A percentile compares a stretch with the other conserved stretches of the same genome.
phyloP scores from a whole-genome alignment of 441 rosid species.

The Gossypium gossypioides region DNA sequence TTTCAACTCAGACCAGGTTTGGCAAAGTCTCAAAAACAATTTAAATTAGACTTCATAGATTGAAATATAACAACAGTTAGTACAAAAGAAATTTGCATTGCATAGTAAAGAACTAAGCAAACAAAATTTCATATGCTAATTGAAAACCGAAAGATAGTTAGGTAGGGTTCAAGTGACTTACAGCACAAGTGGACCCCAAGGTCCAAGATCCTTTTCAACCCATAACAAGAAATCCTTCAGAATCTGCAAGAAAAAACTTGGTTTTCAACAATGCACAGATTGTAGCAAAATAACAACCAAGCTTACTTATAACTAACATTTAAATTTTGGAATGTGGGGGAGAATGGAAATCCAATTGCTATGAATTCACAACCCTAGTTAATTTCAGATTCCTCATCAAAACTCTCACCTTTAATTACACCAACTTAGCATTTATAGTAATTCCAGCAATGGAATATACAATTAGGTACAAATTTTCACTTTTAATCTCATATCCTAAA shows the following conservation, averaged over 20 bases:
- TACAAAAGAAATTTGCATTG: neutral
- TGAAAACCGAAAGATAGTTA: neutral
- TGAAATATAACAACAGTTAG: neutral
- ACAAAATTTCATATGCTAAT: neutral
- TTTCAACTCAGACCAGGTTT: constrained; percentile 3
- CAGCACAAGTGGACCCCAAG: constrained; percentile 94
- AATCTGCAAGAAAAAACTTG: constrained; percentile 38
- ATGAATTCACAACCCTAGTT: neutral
- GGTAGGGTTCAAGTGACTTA: constrained; percentile 32
- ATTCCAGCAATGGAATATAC: neutral
- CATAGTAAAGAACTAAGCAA: neutral
- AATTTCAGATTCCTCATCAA: neutral
- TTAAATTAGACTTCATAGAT: neutral
- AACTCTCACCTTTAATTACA: neutral
- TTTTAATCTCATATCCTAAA: neutral
- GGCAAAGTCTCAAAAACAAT: neutral
- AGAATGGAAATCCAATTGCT: neutral
- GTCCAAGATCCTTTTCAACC: constrained; percentile 91
- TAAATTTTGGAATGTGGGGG: neutral
- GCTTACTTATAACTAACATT: neutral
- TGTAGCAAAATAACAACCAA: neutral
- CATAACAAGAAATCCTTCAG: constrained; percentile 84
- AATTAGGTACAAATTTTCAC: neutral
- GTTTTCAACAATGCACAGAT: constrained; percentile 11
- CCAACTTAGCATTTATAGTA: neutral